phyloP scores from a whole-genome alignment of 441 rosid species.

The Eruca vesicaria region DNA sequence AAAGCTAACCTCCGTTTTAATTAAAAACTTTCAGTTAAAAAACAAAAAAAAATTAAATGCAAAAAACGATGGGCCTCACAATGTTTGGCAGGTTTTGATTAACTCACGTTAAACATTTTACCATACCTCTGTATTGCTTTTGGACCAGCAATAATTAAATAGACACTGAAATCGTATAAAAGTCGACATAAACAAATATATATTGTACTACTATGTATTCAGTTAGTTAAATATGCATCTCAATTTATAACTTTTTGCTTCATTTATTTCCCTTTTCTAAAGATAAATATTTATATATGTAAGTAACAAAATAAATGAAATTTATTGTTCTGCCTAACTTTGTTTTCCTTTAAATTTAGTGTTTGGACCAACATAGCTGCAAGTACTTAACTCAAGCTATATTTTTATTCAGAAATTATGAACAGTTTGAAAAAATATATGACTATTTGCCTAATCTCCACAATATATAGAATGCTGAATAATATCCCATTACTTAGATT shows the following conservation, averaged over 20 bases:
- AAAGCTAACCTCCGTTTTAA: constrained; percentile 11
- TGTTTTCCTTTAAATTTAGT: neutral
- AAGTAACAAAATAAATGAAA: neutral
- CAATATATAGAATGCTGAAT: neutral
- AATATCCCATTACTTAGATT: neutral
- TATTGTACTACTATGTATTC: neutral
- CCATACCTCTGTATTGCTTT: neutral
- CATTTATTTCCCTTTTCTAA: neutral
- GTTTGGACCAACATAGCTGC: neutral
- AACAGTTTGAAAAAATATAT: neutral
- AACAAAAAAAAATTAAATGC: neutral
- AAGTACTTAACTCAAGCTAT: neutral
- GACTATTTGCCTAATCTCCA: neutral
- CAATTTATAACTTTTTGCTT: neutral
- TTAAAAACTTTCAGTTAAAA: constrained; percentile 10
- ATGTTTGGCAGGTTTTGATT: constrained; percentile 21
- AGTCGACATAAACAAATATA: neutral
- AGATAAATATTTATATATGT: too few species aligned
- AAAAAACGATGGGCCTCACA: constrained; percentile 26
- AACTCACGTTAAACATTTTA: constrained; percentile 10
- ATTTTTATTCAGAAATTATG: neutral
- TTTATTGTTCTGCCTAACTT: neutral
- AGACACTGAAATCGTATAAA: neutral
- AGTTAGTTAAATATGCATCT: neutral
- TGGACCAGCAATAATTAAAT: constrained; percentile 6